phyloP scores from a whole-genome alignment of 2,329 filamentous ascomycete species.

The Fusarium camptoceras region DNA sequence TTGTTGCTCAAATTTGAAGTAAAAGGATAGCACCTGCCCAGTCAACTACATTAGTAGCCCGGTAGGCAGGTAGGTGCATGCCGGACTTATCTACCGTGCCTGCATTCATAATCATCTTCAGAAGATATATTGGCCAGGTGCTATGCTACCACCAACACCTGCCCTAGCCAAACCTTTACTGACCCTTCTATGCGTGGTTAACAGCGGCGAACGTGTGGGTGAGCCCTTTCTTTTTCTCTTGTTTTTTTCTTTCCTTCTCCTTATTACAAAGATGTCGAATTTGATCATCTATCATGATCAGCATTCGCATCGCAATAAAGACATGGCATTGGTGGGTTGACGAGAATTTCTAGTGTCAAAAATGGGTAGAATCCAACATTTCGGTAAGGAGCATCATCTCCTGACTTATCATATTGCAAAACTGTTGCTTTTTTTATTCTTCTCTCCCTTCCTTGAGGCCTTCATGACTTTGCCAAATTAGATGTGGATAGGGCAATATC shows the following conservation, averaged over 20 bases:
- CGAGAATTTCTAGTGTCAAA: background rate
- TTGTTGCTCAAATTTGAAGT: background rate
- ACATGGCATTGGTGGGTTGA: background rate
- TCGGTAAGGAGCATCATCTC: background rate
- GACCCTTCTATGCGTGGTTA: background rate
- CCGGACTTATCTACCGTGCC: no score
- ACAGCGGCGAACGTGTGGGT: background rate
- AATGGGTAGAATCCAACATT: background rate
- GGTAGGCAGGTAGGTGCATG: background rate
- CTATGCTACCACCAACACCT: background rate
- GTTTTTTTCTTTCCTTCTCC: background rate
- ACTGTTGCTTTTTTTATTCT: background rate
- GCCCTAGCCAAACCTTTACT: background rate
- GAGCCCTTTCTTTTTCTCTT: background rate
- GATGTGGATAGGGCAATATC: slow-evolving; percentile 2
- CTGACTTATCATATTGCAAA: background rate
- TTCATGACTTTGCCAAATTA: slow-evolving; percentile 8
- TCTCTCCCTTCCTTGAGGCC: background rate
- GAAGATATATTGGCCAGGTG: background rate
- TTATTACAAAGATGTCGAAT: background rate
- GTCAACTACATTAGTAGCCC: background rate
- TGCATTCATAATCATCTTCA: background rate
- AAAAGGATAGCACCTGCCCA: background rate
- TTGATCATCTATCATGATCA: background rate
- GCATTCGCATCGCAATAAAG: background rate